These are phyloP conservation scores for Cladophialophora psammophila DNA, from an alignment of 2,329 filamentous ascomycete species.

Conservation along the genomic window DNA sequence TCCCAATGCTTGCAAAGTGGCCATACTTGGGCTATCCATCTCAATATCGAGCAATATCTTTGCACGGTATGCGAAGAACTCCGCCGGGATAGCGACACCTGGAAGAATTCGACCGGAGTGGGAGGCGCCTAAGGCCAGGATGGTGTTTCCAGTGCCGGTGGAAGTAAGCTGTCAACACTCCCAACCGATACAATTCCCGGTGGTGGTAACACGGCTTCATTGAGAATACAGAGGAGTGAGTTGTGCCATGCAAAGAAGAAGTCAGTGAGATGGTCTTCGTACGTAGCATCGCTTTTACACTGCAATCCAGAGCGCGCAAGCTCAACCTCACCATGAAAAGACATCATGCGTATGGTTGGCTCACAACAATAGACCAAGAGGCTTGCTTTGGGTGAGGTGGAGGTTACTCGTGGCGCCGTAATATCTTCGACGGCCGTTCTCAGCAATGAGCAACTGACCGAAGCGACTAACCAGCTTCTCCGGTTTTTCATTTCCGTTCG, in stretches of 20 bases:
- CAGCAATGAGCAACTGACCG: conserved; percentile 53
- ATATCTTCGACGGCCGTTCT: conserved; percentile 54
- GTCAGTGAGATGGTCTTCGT: conserved; percentile 55
- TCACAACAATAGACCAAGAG: conserved; percentile 46
- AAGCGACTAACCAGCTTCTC: conserved; percentile 54
- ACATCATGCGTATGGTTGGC: conserved; percentile 10
- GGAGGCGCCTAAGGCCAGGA: conserved; percentile 39
- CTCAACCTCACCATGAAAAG: conserved; percentile 50
- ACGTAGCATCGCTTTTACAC: conserved; percentile 49
- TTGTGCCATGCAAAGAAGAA: conserved; percentile 60
- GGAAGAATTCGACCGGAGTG: background rate
- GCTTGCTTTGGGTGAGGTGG: conserved; percentile 51
- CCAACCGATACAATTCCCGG: conserved; percentile 27
- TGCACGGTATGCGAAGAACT: conserved; percentile 46
- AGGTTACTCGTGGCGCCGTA: conserved; percentile 56
- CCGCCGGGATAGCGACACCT: background rate
- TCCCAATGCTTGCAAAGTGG: conserved; percentile 57
- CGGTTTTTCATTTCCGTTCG: conserved; percentile 47
- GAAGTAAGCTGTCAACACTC: conserved; percentile 49
- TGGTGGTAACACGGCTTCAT: conserved; percentile 49
- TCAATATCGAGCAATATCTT: conserved; percentile 57
- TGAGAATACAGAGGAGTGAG: conserved; percentile 54
- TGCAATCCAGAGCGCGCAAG: conserved; percentile 52
- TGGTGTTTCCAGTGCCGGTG: conserved; percentile 52
- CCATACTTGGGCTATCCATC: conserved; percentile 56